Base-by-base conservation (phyloP, 2,329 filamentous ascomycete genomes). In the Calycina herbarum region DNA sequence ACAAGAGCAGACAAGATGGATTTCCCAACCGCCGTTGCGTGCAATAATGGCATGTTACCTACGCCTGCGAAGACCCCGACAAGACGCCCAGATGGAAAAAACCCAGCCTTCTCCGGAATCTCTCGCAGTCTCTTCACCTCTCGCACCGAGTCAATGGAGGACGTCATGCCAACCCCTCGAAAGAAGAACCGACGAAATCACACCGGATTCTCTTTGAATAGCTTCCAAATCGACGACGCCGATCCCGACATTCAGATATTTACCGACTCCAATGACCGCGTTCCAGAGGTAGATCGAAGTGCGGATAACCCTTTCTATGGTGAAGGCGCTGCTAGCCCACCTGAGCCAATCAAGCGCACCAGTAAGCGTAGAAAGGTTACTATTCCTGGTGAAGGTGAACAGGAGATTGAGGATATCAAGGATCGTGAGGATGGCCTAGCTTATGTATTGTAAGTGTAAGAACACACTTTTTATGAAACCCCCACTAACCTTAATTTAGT, bases 1-100 rank as follows among this genome's bases (percentile, higher is more conserved):
- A 35, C 24, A 15, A 73, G 67, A 51, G 68, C 64, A 42, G 68
- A 73, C 35, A 73, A 71, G 67, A 69, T 66, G 63, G 71, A 71
- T 8, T 63, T 65, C 57, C 64, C 69, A 27, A 64, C 64, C 62
- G 62, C 66, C 31, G 66, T 62, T 10, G 20, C 68, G 57, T 69
- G 67, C 57, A 64, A 67, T 57, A 72, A 77, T 63, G 82, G 81
- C 68, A 90, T 91, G 84, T 85, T 94, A 57, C 90, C 89, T 17
- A 94, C 92, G 2, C 92, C 92, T 1, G 85, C 87, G 69, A 94
- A 94, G 80, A 94, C 92, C 2, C 92, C 88, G 0, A 76, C 90
- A 80, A 81, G 84, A 58, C 81, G 82, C 1, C 81, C 80, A 20
- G 79, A 70, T 80, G 72, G 84, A 73, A 80, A 80, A 31, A 78